Evolutionary conservation across 2,329 filamentous ascomycete species (phyloP).

Genomic region (Ophiocordyceps polyrhachis-furcata): DNA sequence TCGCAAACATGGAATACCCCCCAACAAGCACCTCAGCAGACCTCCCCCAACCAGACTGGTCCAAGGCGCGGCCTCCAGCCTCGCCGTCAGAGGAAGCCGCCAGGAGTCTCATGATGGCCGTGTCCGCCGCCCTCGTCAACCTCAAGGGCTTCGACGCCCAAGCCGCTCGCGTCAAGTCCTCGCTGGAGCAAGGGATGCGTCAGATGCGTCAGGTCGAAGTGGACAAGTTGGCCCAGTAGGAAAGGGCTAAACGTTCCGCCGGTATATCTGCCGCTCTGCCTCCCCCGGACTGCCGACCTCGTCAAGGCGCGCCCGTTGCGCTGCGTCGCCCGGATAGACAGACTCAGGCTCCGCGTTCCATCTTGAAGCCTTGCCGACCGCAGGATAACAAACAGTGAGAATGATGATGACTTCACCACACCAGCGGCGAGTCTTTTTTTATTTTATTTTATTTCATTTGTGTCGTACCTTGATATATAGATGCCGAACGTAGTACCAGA

Average conservation of each 20-base stretch:
- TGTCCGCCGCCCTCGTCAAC: slow-evolving; percentile 5
- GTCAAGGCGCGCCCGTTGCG: no score
- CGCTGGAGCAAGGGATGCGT: slow-evolving; percentile 7
- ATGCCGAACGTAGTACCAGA: slow-evolving; percentile 12
- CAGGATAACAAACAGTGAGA: no score
- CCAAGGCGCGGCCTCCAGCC: neutral
- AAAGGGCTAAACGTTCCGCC: neutral
- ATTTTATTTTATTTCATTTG: neutral
- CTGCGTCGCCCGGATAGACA: no score
- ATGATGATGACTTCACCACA: neutral
- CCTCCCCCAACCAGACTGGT: slow-evolving; percentile 6
- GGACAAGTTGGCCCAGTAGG: slow-evolving; percentile 2
- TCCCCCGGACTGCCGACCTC: neutral
- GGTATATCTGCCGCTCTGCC: neutral
- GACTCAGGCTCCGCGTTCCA: no score
- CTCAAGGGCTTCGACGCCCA: slow-evolving; percentile 10
- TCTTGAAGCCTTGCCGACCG: no score
- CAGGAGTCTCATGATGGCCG: slow-evolving; percentile 6
- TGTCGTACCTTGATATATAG: slow-evolving; percentile 11
- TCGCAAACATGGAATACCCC: slow-evolving; percentile 12
- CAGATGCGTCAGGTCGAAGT: neutral
- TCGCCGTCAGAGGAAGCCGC: slow-evolving; percentile 8
- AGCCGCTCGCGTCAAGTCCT: slow-evolving; percentile 2
- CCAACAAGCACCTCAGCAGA: neutral
- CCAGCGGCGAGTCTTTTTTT: neutral